A percentile compares a stretch with the other conserved stretches of the same genome.
Conservation (phyloP, 805 yeast species). For the Ogataea paradorogensis region DNA sequence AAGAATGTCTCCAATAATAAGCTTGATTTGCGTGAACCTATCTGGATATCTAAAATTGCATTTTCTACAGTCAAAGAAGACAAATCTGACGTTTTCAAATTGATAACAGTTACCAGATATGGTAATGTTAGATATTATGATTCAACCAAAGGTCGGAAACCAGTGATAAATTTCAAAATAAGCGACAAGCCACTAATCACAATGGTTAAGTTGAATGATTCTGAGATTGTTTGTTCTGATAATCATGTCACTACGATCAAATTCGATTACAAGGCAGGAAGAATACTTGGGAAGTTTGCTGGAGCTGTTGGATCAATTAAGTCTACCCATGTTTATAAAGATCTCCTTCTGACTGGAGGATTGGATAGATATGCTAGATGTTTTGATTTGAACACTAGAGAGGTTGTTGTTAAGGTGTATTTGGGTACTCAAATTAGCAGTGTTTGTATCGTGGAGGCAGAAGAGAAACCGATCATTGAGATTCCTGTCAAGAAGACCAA, state of each 20-base stretch:
- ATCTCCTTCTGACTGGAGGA: conserved; percentile 71
- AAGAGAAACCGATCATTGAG: conserved; percentile 27
- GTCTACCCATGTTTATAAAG: conserved; percentile 31
- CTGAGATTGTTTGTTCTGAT: conserved; percentile 66
- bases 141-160: conserved; percentile 64
- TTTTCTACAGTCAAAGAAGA: conserved; percentile 36
- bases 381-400: conserved; percentile 59
- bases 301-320: conserved; percentile 76
- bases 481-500: conserved; percentile 37
- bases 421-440: conserved; percentile 67
- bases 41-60: conserved; percentile 65
- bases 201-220: conserved; percentile 34
- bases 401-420: conserved; percentile 66
- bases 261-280: conserved; percentile 49
- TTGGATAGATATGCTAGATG: conserved; percentile 84
- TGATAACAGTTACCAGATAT: conserved; percentile 66
- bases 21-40: conserved; percentile 76
- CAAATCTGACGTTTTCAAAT: conserved; percentile 40
- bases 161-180: conserved; percentile 53
- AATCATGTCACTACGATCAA: conserved; percentile 62
- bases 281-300: conserved; percentile 63
- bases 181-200: conserved; percentile 53
- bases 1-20: conserved; percentile 81
- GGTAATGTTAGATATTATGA: conserved; percentile 79
- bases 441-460: conserved; percentile 49